Conservation (phyloP, 108 stramenopile species). For the Seminavis robusta region DNA sequence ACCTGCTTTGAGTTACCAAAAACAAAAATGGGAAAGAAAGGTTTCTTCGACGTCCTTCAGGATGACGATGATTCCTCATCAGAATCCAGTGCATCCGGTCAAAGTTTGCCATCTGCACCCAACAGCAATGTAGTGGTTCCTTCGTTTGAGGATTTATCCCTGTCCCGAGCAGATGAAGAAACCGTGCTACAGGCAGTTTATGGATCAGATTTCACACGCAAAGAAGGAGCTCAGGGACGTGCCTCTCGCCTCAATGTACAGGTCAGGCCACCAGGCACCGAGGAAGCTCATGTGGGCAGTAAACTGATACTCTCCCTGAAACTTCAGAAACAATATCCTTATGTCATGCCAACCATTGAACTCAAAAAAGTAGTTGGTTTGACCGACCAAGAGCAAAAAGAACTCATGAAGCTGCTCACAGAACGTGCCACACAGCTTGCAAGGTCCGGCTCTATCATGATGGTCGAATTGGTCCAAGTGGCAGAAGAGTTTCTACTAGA, state of each 20-base stretch:
- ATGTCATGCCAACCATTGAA: slow-evolving; percentile 53
- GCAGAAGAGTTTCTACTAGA: slow-evolving; percentile 67
- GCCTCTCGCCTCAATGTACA: slow-evolving; percentile 27
- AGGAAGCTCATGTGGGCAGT: slow-evolving; percentile 19
- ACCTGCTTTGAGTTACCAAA: no score
- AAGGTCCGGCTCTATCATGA: slow-evolving; percentile 57
- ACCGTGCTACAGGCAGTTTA: slow-evolving; percentile 76
- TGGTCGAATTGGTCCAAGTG: slow-evolving; percentile 70
- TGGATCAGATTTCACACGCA: slow-evolving; percentile 52
- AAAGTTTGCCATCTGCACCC: no score
- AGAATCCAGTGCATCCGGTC: no score
- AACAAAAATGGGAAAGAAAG: no score
- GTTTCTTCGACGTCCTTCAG: no score
- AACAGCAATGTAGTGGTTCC: no score
- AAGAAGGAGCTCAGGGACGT: slow-evolving; percentile 46
- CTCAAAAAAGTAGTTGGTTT: slow-evolving; percentile 34
- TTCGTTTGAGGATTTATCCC: slow-evolving; percentile 65
- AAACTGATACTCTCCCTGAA: slow-evolving; percentile 42
- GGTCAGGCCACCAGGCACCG: slow-evolving; percentile 44
- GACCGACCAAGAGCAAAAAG: slow-evolving; percentile 27
- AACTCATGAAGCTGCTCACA: slow-evolving; percentile 32
- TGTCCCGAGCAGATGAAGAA: slow-evolving; percentile 64
- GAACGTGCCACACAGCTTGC: slow-evolving; percentile 52
- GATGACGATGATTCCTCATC: no score
- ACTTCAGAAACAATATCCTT: slow-evolving; percentile 64